Conservation (phyloP, 495 filamentous ascomycete genomes). For the Platismatia glauca region DNA sequence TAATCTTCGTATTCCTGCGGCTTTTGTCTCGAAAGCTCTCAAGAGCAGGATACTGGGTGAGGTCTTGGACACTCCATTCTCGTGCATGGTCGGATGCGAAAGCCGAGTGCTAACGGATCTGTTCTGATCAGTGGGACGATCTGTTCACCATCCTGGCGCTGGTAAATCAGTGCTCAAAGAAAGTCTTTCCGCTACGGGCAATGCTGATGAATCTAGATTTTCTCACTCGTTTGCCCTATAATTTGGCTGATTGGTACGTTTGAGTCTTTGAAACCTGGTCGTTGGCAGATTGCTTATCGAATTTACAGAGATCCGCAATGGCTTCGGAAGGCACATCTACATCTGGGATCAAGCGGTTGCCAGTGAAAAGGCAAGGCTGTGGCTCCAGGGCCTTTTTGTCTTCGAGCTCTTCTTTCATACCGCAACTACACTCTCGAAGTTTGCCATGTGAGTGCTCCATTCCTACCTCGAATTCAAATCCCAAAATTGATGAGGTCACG, state of each 20-base stretch:
- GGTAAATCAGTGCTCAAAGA: conserved; percentile 4
- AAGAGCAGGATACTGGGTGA: conserved; percentile 14
- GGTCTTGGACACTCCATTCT: neutral
- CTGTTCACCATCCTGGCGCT: conserved; percentile 12
- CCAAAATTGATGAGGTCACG: neutral
- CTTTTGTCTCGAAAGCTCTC: conserved; percentile 13
- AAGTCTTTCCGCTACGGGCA: neutral
- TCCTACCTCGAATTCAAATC: neutral
- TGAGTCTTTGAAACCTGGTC: neutral
- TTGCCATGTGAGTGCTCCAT: conserved; percentile 13
- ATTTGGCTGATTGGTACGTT: neutral
- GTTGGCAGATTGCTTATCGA: neutral
- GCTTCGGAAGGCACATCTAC: conserved; percentile 20
- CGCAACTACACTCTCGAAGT: conserved; percentile 14
- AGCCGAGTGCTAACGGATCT: no score
- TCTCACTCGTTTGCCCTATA: neutral
- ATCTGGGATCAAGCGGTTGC: neutral
- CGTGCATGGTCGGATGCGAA: no score
- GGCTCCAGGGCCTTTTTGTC: conserved; percentile 15
- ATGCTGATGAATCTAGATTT: neutral
- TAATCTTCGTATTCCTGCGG: conserved; percentile 9
- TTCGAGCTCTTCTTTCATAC: conserved; percentile 21
- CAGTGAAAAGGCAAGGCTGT: conserved; percentile 5
- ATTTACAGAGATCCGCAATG: conserved; percentile 11
- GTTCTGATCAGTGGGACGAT: conserved; percentile 20